Evolutionary conservation across 768 basidiomycete species (phyloP).

Genomic region (Auriscalpium orientale): DNA sequence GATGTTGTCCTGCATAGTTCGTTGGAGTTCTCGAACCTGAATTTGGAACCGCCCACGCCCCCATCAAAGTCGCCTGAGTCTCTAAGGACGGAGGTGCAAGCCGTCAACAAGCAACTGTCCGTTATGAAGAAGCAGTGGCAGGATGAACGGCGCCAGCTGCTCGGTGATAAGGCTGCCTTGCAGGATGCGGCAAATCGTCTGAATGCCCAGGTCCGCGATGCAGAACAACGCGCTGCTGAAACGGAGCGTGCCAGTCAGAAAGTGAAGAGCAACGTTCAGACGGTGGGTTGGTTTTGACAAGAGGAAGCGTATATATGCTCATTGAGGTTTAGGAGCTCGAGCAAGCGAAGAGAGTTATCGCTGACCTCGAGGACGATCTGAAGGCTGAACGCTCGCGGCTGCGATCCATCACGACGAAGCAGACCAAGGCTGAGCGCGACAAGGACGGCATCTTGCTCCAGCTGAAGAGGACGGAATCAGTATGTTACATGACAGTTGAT

Average conservation of each 20-base stretch:
- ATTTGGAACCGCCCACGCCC: slow-evolving; percentile 59
- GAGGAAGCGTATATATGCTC: background rate
- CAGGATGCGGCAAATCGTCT: slow-evolving; percentile 65
- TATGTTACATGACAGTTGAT: slow-evolving; percentile 17
- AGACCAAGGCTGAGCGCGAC: slow-evolving; percentile 53
- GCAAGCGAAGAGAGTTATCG: slow-evolving; percentile 53
- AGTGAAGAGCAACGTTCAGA: slow-evolving; percentile 44
- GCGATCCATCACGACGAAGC: slow-evolving; percentile 55
- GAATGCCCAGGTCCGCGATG: slow-evolving; percentile 49
- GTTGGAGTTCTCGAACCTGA: slow-evolving; percentile 40
- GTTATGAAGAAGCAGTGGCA: slow-evolving; percentile 64
- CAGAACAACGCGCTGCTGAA: slow-evolving; percentile 52
- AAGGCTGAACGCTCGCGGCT: slow-evolving; percentile 62
- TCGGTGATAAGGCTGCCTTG: slow-evolving; percentile 66
- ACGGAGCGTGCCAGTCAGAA: slow-evolving; percentile 42
- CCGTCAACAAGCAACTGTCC: slow-evolving; percentile 56
- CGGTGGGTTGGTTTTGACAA: slow-evolving; percentile 30
- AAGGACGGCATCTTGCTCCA: slow-evolving; percentile 56
- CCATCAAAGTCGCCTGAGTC: slow-evolving; percentile 62
- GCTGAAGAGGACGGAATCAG: slow-evolving; percentile 64
- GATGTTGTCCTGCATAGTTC: slow-evolving; percentile 31
- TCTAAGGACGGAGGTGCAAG: slow-evolving; percentile 48
- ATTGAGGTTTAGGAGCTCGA: slow-evolving; percentile 53
- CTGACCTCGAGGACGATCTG: slow-evolving; percentile 66
- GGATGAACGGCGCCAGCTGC: slow-evolving; percentile 51